A percentile compares a stretch with the other conserved stretches of the same genome.
phyloP scores from a whole-genome alignment of 495 filamentous ascomycete species.

The Penicillium paxilli region DNA sequence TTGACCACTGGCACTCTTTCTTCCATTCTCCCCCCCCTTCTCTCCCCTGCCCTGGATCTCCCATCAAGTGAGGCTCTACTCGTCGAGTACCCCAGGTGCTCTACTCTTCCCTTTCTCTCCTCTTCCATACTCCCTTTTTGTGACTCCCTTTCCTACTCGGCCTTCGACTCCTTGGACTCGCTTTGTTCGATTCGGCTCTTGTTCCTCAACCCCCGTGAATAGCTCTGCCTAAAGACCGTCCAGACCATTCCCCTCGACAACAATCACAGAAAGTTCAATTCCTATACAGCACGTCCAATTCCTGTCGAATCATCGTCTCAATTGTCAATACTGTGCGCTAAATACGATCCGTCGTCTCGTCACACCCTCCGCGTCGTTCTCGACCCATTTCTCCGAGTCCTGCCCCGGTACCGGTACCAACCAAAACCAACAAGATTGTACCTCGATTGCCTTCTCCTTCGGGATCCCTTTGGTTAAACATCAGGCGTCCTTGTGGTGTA shows the following conservation, averaged over 20 bases:
- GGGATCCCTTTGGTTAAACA: slow-evolving; percentile 11
- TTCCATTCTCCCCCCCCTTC: slow-evolving; percentile 1
- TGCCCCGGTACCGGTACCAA: slow-evolving; percentile 4
- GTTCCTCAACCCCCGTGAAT: slow-evolving; percentile 10
- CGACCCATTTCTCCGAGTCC: slow-evolving; percentile 1
- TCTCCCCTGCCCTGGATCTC: slow-evolving; percentile 11
- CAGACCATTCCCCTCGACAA: background rate
- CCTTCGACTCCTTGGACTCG: no score
- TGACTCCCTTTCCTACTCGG: no score
- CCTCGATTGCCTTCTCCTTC: slow-evolving; percentile 11
- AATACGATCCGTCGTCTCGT: background rate
- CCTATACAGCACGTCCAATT: slow-evolving; percentile 10
- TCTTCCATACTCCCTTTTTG: slow-evolving; percentile 11
- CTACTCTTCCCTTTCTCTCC: slow-evolving; percentile 9
- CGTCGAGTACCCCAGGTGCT: slow-evolving; percentile 25
- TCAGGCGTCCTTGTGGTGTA: slow-evolving; percentile 20
- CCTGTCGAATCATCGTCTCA: background rate
- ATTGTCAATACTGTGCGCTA: background rate
- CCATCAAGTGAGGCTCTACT: slow-evolving; percentile 5
- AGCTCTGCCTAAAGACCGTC: slow-evolving; percentile 7
- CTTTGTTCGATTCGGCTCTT: slow-evolving; percentile 2
- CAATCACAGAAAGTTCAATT: slow-evolving; percentile 15
- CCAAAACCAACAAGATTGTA: slow-evolving; percentile 10
- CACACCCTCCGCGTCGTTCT: background rate
- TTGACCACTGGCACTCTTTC: slow-evolving; percentile 12